These are phyloP conservation scores for Dendrobium huoshanense DNA, from an alignment of 106 monocot genomes.

Conservation along the genomic window DNA sequence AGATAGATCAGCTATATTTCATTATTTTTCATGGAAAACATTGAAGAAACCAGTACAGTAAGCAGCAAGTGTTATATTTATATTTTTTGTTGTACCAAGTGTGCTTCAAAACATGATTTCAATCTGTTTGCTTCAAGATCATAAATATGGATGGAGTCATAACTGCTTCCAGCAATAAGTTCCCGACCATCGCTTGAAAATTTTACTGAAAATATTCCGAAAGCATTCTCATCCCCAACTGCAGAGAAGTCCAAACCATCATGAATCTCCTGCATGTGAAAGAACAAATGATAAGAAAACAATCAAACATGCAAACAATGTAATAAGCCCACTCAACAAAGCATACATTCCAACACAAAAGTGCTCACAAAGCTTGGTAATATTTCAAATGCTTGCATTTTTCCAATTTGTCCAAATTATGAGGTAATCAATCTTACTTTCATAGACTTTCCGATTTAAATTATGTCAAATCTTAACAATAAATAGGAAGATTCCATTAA, in stretches of 20 bases:
- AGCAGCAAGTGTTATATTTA: neutral
- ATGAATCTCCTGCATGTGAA: conserved; percentile 67
- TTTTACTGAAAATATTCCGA: conserved; percentile 82
- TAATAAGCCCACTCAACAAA: neutral
- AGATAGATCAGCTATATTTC: neutral
- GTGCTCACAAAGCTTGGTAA: neutral
- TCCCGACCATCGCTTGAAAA: conserved; percentile 90
- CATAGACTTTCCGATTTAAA: neutral
- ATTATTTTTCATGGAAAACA: conserved; percentile 3
- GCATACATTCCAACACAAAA: neutral
- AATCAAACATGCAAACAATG: neutral
- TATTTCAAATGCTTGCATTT: neutral
- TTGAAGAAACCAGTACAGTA: neutral
- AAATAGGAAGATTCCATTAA: neutral
- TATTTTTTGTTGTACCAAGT: conserved; percentile 27
- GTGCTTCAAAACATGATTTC: conserved; percentile 47
- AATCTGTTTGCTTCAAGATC: conserved; percentile 65
- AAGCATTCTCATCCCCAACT: conserved; percentile 29
- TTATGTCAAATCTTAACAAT: neutral
- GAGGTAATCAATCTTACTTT: neutral
- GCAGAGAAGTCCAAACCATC: conserved; percentile 67
- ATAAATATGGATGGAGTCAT: conserved; percentile 71
- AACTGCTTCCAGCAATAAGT: conserved; percentile 74
- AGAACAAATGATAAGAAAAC: neutral
- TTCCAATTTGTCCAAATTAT: neutral